These are phyloP conservation scores for Cytospora mali DNA, from an alignment of 2,329 filamentous ascomycete genomes.

Conservation along the genomic window DNA sequence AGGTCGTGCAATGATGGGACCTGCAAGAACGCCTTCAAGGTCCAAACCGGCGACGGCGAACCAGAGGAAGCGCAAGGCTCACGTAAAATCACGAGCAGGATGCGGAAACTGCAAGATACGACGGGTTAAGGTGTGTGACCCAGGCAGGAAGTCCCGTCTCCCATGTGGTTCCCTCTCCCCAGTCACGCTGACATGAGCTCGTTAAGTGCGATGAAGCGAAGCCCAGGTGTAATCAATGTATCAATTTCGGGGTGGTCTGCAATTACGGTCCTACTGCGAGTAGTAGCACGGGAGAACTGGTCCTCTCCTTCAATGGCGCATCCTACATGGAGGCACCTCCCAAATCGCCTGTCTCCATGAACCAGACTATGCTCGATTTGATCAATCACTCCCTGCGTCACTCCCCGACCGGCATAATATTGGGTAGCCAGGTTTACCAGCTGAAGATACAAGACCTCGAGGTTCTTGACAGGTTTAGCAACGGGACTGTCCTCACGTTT, in stretches of 20 bases:
- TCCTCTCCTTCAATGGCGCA: constrained; percentile 36
- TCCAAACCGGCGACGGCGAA: background rate
- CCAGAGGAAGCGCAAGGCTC: constrained; percentile 40
- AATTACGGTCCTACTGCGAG: constrained; percentile 42
- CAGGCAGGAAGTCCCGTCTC: constrained; percentile 6
- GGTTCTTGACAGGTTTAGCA: constrained; percentile 46
- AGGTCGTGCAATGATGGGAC: background rate
- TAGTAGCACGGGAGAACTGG: constrained; percentile 34
- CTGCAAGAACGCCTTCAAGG: background rate
- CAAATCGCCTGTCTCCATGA: constrained; percentile 28
- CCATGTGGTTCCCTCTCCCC: background rate
- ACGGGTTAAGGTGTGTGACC: constrained; percentile 50
- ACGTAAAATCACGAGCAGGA: constrained; percentile 56
- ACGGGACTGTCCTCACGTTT: constrained; percentile 45
- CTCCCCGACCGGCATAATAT: constrained; percentile 18
- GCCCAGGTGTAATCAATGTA: constrained; percentile 53
- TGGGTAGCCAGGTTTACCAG: constrained; percentile 36
- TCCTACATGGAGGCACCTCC: constrained; percentile 29
- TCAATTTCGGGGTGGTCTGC: constrained; percentile 50
- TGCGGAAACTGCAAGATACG: constrained; percentile 60
- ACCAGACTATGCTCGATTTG: constrained; percentile 28
- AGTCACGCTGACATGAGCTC: constrained; percentile 14
- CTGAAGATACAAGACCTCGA: constrained; percentile 39
- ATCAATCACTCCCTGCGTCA: constrained; percentile 30
- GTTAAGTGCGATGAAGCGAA: constrained; percentile 56